Evolutionary conservation across 768 basidiomycete genomes (phyloP).

Genomic region (Pleurotus salmoneostramineus): DNA sequence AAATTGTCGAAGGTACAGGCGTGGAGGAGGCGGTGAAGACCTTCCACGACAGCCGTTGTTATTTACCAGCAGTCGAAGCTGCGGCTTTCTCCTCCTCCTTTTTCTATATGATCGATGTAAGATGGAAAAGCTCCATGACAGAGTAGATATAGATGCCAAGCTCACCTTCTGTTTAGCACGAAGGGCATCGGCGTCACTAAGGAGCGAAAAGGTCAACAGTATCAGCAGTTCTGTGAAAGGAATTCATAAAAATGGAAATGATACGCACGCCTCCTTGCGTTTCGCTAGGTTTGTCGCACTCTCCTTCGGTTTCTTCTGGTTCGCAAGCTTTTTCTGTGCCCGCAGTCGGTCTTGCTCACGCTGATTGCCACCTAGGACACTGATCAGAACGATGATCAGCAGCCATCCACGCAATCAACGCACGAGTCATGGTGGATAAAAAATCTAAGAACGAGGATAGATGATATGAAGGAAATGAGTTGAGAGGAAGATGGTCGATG

Average conservation of each 20-base stretch:
- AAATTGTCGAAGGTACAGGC: neutral
- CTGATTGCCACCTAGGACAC: conserved; percentile 69
- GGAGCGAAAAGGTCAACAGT: conserved; percentile 16
- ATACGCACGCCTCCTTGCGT: conserved; percentile 72
- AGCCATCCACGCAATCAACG: too few relatives aligned
- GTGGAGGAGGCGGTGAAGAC: neutral
- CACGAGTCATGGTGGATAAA: conserved; percentile 47
- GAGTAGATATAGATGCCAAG: neutral
- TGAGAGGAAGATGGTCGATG: neutral
- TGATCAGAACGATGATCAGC: too few relatives aligned
- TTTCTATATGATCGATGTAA: conserved; percentile 32
- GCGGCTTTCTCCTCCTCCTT: conserved; percentile 46
- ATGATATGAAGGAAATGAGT: neutral
- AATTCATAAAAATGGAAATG: conserved; percentile 9
- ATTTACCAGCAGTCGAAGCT: conserved; percentile 29
- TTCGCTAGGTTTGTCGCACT: conserved; percentile 58
- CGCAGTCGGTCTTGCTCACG: conserved; percentile 71
- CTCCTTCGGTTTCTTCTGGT: conserved; percentile 60
- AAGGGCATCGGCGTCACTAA: conserved; percentile 72
- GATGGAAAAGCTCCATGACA: conserved; percentile 9
- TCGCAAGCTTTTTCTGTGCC: conserved; percentile 67
- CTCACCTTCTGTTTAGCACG: conserved; percentile 78
- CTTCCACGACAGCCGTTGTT: conserved; percentile 18
- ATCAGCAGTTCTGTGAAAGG: conserved; percentile 3
- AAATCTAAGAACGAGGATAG: too few relatives aligned